Evolutionary conservation across 768 basidiomycete species (phyloP).

Genomic region (Lactifluus piperatus): DNA sequence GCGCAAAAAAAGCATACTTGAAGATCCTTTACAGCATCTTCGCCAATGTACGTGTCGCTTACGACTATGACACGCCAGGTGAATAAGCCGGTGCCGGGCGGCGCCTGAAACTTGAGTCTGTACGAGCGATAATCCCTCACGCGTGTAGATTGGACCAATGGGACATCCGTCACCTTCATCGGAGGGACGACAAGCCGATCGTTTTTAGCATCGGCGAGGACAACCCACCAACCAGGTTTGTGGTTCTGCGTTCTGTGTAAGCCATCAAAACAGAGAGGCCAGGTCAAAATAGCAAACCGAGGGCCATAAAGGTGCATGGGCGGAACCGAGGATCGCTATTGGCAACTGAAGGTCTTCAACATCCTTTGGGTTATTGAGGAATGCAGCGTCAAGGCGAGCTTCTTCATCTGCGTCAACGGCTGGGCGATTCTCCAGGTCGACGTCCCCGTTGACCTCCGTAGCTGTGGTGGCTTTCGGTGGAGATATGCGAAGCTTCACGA

Average conservation of each 20-base stretch:
- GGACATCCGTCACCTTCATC: constrained; percentile 70
- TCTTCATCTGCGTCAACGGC: constrained; percentile 39
- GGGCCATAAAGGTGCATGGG: constrained; percentile 94
- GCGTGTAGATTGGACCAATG: constrained; percentile 42
- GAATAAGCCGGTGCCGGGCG: constrained; percentile 72
- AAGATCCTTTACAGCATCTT: constrained; percentile 63
- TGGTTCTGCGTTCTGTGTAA: constrained; percentile 45
- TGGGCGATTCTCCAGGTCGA: constrained; percentile 34
- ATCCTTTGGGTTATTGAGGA: constrained; percentile 54
- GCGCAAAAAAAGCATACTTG: constrained; percentile 38
- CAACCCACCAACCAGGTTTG: constrained; percentile 88
- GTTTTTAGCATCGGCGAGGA: constrained; percentile 80
- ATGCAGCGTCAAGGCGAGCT: constrained; percentile 50
- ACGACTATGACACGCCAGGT: constrained; percentile 83
- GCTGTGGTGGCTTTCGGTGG: constrained; percentile 34
- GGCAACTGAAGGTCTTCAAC: constrained; percentile 47
- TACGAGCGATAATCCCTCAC: constrained; percentile 67
- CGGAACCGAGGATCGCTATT: constrained; percentile 42
- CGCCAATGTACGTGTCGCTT: constrained; percentile 85
- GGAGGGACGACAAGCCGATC: constrained; percentile 85
- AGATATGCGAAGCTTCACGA: constrained; percentile 71
- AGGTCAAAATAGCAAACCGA: constrained; percentile 40
- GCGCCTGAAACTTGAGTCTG: constrained; percentile 93
- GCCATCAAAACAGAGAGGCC: background rate
- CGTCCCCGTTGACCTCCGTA: constrained; percentile 25